Base-by-base conservation (phyloP, 805 yeast genomes). In the Schwanniomyces polymorphus region DNA sequence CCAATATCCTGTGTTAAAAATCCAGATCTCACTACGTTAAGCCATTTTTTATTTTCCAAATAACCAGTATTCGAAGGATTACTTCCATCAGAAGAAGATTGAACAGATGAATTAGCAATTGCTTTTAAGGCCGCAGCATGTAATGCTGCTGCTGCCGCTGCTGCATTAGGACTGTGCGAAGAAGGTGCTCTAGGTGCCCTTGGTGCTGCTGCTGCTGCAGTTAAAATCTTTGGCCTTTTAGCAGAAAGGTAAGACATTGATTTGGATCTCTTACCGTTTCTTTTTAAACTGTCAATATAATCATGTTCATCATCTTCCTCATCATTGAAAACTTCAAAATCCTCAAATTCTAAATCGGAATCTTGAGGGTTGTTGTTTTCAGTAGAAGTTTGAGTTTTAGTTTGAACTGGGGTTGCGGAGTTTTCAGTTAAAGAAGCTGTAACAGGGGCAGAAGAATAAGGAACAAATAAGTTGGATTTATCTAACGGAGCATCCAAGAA, bases 171-270 rank as follows among this genome's bases (percentile, higher is more conserved):
- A 33, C 82, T 72, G 50, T 78, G 82, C 6, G 81, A 73, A 44
- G 79, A 67, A 4, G 84, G 77, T 28, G 79, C 72, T 52, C 81
- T 80, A n/a, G 90, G 85, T 9, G 86, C 79, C 58, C 92, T 74
- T 47, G 94, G 94, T 28, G 92, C 88, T 23, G 89, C 90, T 10
- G 91, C 91, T 18, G 92, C 92, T 16, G 89, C 89, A 11, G 92
- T 86, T 39, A 85, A 61, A 48, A 65, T 58, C 55, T 73, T 73
- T 40, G 75, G 67, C 61, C 78, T 79, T 62, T 83, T 82, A 50
- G 72, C 67, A 41, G 78, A 72, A 46, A 82, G 65, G 55, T 78
- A 81, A 31, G 85, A 79, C 81, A 81, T 75, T 12, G 88, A 83
- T 60, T 84, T 84, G 11, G 88, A 82, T 55, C 89, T 72, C 59